Percentiles rank a stretch among this genome's conserved stretches.
phyloP scores from a whole-genome alignment of 75 land plant genomes.

The Picea sitchensis region DNA sequence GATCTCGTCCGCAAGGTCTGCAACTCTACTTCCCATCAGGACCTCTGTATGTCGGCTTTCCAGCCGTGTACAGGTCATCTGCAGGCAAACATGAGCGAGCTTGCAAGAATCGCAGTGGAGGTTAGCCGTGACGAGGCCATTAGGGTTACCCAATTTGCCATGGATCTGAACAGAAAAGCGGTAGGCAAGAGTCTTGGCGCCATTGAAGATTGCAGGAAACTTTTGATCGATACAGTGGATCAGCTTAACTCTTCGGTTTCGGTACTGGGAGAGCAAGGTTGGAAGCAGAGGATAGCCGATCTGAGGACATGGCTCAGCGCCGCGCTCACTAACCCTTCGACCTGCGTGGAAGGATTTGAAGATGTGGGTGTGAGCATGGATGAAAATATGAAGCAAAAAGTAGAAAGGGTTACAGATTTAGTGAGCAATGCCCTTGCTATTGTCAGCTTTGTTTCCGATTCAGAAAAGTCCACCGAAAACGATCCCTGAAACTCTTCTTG shows the following conservation, averaged over 20 bases:
- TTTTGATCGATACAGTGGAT: conserved; percentile 26
- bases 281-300: conserved; percentile 22
- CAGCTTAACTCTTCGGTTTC: conserved; percentile 46
- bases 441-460: conserved; percentile 25
- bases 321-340: conserved; percentile 42
- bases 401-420: conserved; percentile 29
- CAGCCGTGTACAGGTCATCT: neutral
- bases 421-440: conserved; percentile 48
- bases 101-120: neutral
- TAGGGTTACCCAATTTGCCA: too few relatives aligned
- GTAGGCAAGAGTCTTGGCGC: conserved; percentile 11
- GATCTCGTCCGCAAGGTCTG: neutral
- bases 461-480: neutral
- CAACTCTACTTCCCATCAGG: neutral
- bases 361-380: conserved; percentile 20
- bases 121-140: neutral
- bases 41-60: neutral
- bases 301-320: conserved; percentile 60
- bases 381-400: conserved; percentile 26
- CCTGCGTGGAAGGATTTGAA: conserved; percentile 65
- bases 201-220: conserved; percentile 31
- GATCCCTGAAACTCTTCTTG: neutral
- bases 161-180: neutral
- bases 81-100: neutral
- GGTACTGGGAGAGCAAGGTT: conserved; percentile 18